Conservation (phyloP, 73 alveolate species). For the Breviolum minutum region DNA sequence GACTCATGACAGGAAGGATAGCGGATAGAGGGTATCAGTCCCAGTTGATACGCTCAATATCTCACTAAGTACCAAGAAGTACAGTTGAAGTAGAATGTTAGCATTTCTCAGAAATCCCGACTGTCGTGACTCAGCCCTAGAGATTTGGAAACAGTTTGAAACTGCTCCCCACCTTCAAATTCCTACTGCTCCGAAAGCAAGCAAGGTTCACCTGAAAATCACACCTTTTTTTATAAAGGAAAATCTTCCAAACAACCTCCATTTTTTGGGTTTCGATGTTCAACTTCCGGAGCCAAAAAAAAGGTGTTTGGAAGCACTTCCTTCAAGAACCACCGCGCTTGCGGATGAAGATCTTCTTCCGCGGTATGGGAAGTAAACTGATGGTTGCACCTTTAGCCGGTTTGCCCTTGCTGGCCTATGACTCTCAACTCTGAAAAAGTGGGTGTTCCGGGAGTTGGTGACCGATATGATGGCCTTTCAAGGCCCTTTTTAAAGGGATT, state of each 20-base stretch:
- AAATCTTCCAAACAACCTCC: neutral
- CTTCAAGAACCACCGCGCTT: neutral
- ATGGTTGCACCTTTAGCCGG: conserved; percentile 46
- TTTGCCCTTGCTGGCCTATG: conserved; percentile 38
- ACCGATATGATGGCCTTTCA: neutral
- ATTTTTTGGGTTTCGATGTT: neutral
- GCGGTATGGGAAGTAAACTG: conserved; percentile 57
- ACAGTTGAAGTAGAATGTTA: too few species aligned
- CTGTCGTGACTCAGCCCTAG: too few species aligned
- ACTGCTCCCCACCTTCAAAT: too few species aligned
- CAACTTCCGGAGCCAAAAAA: neutral
- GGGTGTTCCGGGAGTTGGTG: neutral
- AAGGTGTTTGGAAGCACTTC: conserved; percentile 43
- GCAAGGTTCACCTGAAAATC: neutral
- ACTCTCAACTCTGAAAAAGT: neutral
- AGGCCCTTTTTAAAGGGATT: neutral
- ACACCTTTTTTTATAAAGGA: neutral
- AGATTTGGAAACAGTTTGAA: too few species aligned
- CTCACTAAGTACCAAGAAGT: too few species aligned
- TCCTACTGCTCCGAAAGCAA: too few species aligned
- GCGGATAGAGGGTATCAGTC: too few species aligned
- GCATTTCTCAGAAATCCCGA: too few species aligned
- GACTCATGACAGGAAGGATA: too few species aligned
- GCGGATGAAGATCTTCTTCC: neutral
- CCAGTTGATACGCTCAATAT: too few species aligned